Percentiles rank a stretch among this genome's conserved stretches.
Conservation (phyloP, 257 asterid species). For the Fraxinus excelsior region DNA sequence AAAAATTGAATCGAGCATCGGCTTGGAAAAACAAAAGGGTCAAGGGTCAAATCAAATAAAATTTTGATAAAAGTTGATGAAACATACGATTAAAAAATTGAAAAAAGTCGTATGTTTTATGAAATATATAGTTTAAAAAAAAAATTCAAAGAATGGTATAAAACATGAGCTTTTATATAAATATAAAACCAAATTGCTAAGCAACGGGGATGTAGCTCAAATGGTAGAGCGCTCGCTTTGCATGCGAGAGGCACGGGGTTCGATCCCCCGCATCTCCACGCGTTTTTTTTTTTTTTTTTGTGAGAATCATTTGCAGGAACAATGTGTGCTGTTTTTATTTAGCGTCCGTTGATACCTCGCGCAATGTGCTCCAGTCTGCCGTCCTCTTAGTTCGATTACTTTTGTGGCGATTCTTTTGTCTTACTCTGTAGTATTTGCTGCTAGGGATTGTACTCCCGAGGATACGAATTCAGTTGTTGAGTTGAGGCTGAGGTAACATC, state of each 20-base stretch:
- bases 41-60: too few relatives aligned
- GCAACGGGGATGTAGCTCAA: conserved; percentile 90
- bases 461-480: conserved; percentile 51
- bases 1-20: too few relatives aligned
- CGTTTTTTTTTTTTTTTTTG: neutral
- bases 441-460: conserved; percentile 57
- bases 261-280: conserved; percentile 65
- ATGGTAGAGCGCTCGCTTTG: conserved; percentile 94
- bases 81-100: too few relatives aligned
- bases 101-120: too few relatives aligned
- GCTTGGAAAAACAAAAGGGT: too few relatives aligned
- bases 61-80: too few relatives aligned
- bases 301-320: conserved; percentile 74
- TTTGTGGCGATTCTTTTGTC: too few relatives aligned
- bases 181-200: too few relatives aligned
- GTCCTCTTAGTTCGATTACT: too few relatives aligned
- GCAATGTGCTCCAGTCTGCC: conserved; percentile 14
- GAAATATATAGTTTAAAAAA: too few relatives aligned
- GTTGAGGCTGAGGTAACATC: conserved; percentile 51
- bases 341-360: conserved; percentile 86
- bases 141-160: too few relatives aligned
- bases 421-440: neutral
- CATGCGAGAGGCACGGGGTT: conserved; percentile 97
- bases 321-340: conserved; percentile 65
- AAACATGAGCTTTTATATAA: too few relatives aligned